A percentile compares a stretch with the other conserved stretches of the same genome.
phyloP scores from a whole-genome alignment of 768 basidiomycete genomes.

The Saitozyma podzolica region DNA sequence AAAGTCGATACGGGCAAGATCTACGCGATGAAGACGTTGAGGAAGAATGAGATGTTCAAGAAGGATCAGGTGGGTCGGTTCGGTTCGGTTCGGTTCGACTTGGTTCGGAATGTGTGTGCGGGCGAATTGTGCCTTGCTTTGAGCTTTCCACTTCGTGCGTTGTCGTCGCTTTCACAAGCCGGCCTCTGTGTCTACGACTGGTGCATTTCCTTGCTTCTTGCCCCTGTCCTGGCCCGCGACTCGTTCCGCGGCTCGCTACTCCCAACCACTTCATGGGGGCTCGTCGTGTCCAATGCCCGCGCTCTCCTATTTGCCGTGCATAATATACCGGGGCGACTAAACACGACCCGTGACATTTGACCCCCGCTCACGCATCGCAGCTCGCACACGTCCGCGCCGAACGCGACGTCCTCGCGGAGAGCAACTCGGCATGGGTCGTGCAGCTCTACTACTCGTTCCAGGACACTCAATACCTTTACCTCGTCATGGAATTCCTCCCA shows the following conservation, averaged over 20 bases:
- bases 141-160: too few relatives aligned
- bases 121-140: too few relatives aligned
- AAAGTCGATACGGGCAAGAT: conserved; percentile 97
- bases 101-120: too few relatives aligned
- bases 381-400: conserved; percentile 97
- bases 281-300: too few relatives aligned
- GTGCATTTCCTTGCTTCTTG: not conserved
- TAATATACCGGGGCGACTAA: too few relatives aligned
- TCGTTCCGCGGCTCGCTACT: too few relatives aligned
- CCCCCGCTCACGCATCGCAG: conserved; percentile 55
- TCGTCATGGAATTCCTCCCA: conserved; percentile 98
- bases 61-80: conserved; percentile 79
- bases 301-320: too few relatives aligned
- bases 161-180: too few relatives aligned
- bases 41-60: conserved; percentile 98
- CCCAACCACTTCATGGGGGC: too few relatives aligned
- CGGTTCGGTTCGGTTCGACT: too few relatives aligned
- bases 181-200: too few relatives aligned
- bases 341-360: too few relatives aligned
- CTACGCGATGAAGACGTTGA: conserved; percentile 97
- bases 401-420: conserved; percentile 92
- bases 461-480: conserved; percentile 83
- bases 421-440: conserved; percentile 93
- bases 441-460: conserved; percentile 99
- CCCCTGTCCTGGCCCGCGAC: not conserved